Percentiles rank a stretch among this genome's conserved stretches.
Evolutionary conservation across 176 grass and related monocot species (phyloP).

Genomic region (Typha latifolia): DNA sequence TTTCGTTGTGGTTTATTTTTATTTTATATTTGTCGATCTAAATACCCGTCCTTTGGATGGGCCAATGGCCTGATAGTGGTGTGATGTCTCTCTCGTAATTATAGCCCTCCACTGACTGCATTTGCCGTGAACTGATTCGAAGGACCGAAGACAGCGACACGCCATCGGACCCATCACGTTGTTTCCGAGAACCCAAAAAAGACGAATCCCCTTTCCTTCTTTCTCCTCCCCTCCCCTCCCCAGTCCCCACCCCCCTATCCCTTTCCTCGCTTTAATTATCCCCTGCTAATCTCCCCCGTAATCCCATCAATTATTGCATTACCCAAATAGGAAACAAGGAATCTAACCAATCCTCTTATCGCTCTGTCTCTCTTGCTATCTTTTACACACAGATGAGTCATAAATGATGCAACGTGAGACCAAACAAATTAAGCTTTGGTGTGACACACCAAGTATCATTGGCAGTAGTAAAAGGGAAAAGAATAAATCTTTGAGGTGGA

Average conservation of each 20-base stretch:
- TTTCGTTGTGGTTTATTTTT: no score
- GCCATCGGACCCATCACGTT: conserved; percentile 4
- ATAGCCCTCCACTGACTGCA: conserved; percentile 5
- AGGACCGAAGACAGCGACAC: conserved; percentile 23
- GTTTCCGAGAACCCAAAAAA: no score
- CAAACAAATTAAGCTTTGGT: conserved; percentile 66
- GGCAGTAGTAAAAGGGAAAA: conserved; percentile 12
- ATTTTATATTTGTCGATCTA: no score
- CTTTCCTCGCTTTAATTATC: neutral
- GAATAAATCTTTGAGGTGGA: conserved; percentile 4
- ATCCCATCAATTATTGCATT: conserved; percentile 44
- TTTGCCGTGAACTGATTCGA: conserved; percentile 28
- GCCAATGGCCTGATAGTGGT: neutral
- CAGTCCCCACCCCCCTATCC: neutral
- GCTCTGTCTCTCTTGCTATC: neutral
- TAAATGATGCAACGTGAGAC: conserved; percentile 83
- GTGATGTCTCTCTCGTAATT: neutral
- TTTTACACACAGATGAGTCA: conserved; percentile 2
- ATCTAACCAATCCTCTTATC: conserved; percentile 29
- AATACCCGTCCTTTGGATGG: no score
- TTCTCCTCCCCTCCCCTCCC: no score
- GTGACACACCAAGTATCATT: conserved; percentile 31
- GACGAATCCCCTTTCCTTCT: neutral
- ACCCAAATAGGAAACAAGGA: conserved; percentile 68
- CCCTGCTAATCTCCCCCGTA: neutral